These are phyloP conservation scores for Ilyonectria mors-panacis DNA, from an alignment of 2,329 filamentous ascomycete species.

Conservation along the genomic window DNA sequence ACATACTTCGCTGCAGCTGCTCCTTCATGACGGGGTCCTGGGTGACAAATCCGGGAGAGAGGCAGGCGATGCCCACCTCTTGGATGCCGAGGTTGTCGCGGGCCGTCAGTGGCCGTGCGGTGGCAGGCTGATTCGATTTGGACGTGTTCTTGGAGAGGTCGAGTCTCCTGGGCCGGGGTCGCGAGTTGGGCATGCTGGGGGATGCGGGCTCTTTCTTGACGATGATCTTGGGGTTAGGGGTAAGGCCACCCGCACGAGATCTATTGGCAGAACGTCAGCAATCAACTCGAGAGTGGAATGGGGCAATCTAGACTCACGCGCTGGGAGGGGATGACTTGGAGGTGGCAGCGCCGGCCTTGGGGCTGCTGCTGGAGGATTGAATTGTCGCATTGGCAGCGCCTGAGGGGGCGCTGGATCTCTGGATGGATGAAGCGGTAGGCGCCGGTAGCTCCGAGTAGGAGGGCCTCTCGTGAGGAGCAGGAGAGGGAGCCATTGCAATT, in stretches of 20 bases:
- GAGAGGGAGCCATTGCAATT: conserved; percentile 78
- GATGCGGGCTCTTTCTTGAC: conserved; percentile 98
- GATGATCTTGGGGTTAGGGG: conserved; percentile 87
- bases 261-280: conserved; percentile 41
- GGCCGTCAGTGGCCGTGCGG: conserved; percentile 83
- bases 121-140: conserved; percentile 67
- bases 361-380: conserved; percentile 70
- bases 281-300: conserved; percentile 27
- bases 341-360: conserved; percentile 57
- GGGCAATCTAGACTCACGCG: conserved; percentile 64
- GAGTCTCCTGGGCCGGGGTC: conserved; percentile 82
- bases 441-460: conserved; percentile 67
- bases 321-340: conserved; percentile 71
- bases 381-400: conserved; percentile 59
- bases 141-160: conserved; percentile 79
- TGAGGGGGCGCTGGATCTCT: conserved; percentile 56
- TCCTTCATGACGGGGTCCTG: conserved; percentile 98
- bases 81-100: conserved; percentile 87
- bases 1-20: conserved; percentile 93
- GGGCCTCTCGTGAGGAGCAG: conserved; percentile 75
- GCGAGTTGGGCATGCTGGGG: conserved; percentile 80
- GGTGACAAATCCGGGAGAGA: conserved; percentile 96
- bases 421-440: conserved; percentile 59
- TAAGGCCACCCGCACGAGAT: conserved; percentile 67
- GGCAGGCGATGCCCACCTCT: conserved; percentile 92